Evolutionary conservation across 2,329 filamentous ascomycete genomes (phyloP).

Genomic region (Fusarium sp.): DNA sequence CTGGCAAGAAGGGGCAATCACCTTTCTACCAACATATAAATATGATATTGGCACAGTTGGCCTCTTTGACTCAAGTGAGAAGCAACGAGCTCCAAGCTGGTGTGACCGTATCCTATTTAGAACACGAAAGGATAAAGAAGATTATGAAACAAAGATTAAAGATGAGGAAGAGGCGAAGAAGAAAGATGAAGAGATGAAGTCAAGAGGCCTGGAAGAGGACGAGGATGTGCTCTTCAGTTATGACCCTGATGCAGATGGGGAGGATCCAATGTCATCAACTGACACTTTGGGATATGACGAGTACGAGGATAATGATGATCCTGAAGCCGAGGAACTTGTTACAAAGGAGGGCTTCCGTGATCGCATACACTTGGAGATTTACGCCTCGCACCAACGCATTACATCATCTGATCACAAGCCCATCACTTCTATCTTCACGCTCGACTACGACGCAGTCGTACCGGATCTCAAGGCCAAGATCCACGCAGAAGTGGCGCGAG

Average conservation of each 20-base stretch:
- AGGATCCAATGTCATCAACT: constrained; percentile 51
- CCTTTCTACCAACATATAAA: constrained; percentile 95
- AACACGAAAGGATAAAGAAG: constrained; percentile 76
- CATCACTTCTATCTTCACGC: constrained; percentile 81
- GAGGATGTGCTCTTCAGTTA: constrained; percentile 92
- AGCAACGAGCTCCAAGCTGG: constrained; percentile 93
- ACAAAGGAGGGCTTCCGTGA: constrained; percentile 70
- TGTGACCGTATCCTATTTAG: constrained; percentile 94
- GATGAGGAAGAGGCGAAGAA: constrained; percentile 76
- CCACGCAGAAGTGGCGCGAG: constrained; percentile 86
- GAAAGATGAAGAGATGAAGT: constrained; percentile 87
- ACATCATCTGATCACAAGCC: constrained; percentile 97
- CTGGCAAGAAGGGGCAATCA: constrained; percentile 89
- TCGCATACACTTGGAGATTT: constrained; percentile 70
- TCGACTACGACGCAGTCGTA: constrained; percentile 88
- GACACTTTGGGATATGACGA: constrained; percentile 69
- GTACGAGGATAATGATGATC: constrained; percentile 62
- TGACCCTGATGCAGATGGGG: constrained; percentile 81
- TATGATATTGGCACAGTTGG: constrained; percentile 96
- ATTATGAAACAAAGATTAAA: constrained; percentile 70
- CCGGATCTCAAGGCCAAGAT: constrained; percentile 86
- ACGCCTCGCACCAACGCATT: constrained; percentile 89
- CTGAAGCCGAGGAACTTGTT: constrained; percentile 60
- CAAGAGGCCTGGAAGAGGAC: constrained; percentile 81
- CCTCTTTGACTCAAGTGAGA: constrained; percentile 95